These are phyloP conservation scores for Hypericum androsaemum DNA, from an alignment of 345 rosid genomes.

Conservation along the genomic window DNA sequence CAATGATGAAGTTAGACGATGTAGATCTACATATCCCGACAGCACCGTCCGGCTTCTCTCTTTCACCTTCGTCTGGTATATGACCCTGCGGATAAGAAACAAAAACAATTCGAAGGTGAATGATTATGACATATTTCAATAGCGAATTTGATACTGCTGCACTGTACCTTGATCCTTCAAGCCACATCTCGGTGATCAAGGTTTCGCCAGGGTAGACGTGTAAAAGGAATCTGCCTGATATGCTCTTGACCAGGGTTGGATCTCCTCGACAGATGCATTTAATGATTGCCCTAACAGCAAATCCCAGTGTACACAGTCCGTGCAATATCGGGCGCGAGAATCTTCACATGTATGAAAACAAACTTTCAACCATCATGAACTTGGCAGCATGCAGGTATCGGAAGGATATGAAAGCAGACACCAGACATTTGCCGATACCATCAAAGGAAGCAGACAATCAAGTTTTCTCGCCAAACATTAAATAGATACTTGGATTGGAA, in stretches of 20 bases:
- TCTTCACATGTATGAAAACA: conserved; percentile 21
- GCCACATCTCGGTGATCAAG: conserved; percentile 78
- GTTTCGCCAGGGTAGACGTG: conserved; percentile 84
- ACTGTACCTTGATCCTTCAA: conserved; percentile 55
- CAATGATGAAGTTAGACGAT: conserved; percentile 32
- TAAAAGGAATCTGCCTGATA: conserved; percentile 65
- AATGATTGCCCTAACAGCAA: conserved; percentile 68
- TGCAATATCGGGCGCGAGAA: conserved; percentile 83
- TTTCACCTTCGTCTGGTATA: conserved; percentile 55
- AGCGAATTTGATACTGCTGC: background rate
- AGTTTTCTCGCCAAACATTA: too few species aligned
- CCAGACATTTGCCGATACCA: too few species aligned
- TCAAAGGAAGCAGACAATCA: too few species aligned
- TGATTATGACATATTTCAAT: background rate
- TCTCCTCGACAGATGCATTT: conserved; percentile 71
- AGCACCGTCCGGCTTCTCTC: conserved; percentile 56
- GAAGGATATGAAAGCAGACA: background rate
- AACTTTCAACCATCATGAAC: conserved; percentile 15
- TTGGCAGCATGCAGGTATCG: background rate
- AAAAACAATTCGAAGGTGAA: conserved; percentile 2
- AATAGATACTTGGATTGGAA: too few species aligned
- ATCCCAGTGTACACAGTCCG: conserved; percentile 79
- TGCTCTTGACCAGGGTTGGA: conserved; percentile 40
- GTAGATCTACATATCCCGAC: conserved; percentile 60
- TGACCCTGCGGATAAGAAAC: conserved; percentile 39